These are phyloP conservation scores for Pleoardoris graminearum DNA, from an alignment of 2,329 filamentous ascomycete species.

Conservation along the genomic window DNA sequence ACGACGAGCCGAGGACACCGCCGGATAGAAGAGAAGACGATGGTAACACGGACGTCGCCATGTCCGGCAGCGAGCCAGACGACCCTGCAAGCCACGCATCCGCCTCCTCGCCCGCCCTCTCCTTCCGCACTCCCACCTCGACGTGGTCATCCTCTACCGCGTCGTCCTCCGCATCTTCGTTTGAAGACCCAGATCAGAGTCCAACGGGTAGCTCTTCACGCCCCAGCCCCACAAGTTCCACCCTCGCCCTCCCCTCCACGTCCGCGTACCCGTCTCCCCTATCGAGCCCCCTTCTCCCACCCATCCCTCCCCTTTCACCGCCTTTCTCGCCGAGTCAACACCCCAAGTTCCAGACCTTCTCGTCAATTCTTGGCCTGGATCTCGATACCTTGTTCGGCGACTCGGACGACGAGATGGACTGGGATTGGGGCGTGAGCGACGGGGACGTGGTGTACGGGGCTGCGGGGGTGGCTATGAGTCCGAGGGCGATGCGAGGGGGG, in stretches of 20 bases:
- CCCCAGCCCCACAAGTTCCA: neutral
- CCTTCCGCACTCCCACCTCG: conserved; percentile 1
- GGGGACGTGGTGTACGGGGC: conserved; percentile 19
- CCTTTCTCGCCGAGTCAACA: neutral
- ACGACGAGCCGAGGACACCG: neutral
- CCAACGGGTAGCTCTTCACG: neutral
- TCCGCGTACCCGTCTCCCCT: conserved; percentile 1
- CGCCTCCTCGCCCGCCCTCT: conserved; percentile 5
- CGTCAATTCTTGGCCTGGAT: neutral
- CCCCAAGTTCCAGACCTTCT: conserved; percentile 1
- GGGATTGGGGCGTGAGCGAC: conserved; percentile 19
- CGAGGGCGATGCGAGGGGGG: conserved; percentile 7
- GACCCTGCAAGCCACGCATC: conserved; percentile 1
- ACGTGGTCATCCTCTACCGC: neutral
- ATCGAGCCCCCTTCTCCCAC: neutral
- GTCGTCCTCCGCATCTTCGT: neutral
- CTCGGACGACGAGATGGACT: conserved; percentile 10
- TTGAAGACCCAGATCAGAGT: too few relatives aligned
- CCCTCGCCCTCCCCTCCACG: neutral
- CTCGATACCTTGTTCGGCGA: neutral
- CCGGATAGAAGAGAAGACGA: neutral
- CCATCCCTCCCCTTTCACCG: neutral
- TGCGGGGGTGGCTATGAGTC: conserved; percentile 18
- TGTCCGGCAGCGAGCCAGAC: neutral
- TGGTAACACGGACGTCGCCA: neutral